Base-by-base conservation (phyloP, 495 filamentous ascomycete species). In the Penicillium soppii region DNA sequence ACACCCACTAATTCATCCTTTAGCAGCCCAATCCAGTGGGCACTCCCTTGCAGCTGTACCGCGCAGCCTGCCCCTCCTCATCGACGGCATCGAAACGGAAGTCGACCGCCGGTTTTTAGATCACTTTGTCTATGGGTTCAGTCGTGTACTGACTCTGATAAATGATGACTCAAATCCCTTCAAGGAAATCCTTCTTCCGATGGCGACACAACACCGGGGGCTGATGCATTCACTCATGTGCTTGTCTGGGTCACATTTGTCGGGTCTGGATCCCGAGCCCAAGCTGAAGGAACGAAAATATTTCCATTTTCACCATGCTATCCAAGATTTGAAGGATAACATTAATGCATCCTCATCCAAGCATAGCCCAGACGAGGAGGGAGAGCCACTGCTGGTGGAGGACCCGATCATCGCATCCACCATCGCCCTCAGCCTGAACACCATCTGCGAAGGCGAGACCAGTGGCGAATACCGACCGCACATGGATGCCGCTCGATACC, bases 211-310 rank as follows among this genome's bases (percentile, higher is more conserved):
- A 47, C 88, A 96, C 62, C 80, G 82, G 41, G 90, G 91, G 12
- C 75, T 96, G 35, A 96, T 96, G 91, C 91, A 96, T 67, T 94
- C 90, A 26, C 83, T 96, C 43, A 81, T 96, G 48, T 91, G 88
- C 42, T 79, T 96, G 5, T 88, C 91, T 7, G 88, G 89, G 45
- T 91, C 87, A 44, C 91, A 96, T 56, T 77, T 96, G 45, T 75
- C 74, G 3, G 75, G 74, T 2, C 62, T 77, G 5, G 77, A 78
- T 42, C 69, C 68, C 1, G 72, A 73, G 43, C 72, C 76, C 7
- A 61, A 68, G 37, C 40, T 72, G 47, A 71, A 67, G 26, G 74
- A 77, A 47, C 72, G 75, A 9, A 77, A 75, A 54, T 71, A 69
- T 49, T 73, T 68, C 50, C 76, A 79, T 45, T 78, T 76, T 50